Evolutionary conservation across 2,329 filamentous ascomycete genomes (phyloP), one percentile per base, ranked within the genome.

Genomic region (Furcasterigmium furcatum): DNA sequence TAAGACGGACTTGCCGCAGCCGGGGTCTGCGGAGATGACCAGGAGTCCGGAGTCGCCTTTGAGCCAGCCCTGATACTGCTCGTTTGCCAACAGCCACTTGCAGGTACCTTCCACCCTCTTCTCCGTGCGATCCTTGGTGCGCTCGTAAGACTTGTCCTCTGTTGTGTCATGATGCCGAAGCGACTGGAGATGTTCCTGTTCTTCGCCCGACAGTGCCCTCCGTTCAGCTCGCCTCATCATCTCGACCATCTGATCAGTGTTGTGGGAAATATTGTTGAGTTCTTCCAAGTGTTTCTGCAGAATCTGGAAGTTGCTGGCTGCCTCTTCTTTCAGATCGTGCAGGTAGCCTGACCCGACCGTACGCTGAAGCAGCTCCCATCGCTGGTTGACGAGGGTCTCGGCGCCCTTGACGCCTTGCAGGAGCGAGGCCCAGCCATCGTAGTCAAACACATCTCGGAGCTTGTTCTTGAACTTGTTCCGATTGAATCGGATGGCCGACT

Each of bases 401-500:
- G 7, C 14, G 50, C 47, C 13, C 42, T 43, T 12, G 3, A 18
- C 38, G 2, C 6, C 19, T 16, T 7, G 8, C 12, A 38, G 27
- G 50, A 51, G 55, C 21, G 46, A 27, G 6, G 53, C 40, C 59
- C 59, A 61, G 34, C 49, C 46, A 8, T 51, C 43, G 3, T 24
- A 39, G 18, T 21, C 16, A 35, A 59, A 1, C 14, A 49, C 32
- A 30, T 58, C 59, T 3, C 49, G 24, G 1, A 22, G 20, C 25
- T 49, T 50, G 6, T 36, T 46, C 18, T n/a, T 34, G 9, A 51
- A 9, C 9, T 41, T 16, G 21, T 34, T 54, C 18, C 44, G 49
- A 39, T 59, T 62, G 43, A 67, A 62, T 25, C 63, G 50, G 6
- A 68, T 40, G 14, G 65, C 58, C 29, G 55, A 63, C 20, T 43